Conservation (phyloP, 768 basidiomycete genomes). For the Lactarius sp. region DNA sequence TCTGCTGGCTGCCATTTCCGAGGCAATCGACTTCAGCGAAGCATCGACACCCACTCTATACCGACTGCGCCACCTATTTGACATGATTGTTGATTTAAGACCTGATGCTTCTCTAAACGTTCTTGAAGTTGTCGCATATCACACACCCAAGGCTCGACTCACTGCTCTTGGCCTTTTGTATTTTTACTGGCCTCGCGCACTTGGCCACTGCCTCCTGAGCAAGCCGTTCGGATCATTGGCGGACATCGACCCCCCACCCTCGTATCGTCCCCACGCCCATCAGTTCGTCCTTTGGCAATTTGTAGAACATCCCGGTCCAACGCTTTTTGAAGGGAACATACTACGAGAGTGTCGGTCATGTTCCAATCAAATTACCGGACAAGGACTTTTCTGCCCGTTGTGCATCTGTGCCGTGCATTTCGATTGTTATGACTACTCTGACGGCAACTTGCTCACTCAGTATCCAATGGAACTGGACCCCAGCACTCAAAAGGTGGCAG, state of each 20-base stretch:
- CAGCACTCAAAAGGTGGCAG: constrained; percentile 51
- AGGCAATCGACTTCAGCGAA: constrained; percentile 44
- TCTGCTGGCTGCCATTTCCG: constrained; percentile 57
- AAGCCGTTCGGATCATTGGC: constrained; percentile 43
- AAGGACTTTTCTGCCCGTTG: constrained; percentile 65
- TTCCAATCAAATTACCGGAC: constrained; percentile 49
- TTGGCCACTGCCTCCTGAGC: constrained; percentile 63
- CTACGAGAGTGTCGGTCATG: constrained; percentile 55
- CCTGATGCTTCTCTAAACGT: constrained; percentile 66
- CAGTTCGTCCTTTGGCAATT: constrained; percentile 71
- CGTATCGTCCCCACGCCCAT: constrained; percentile 45
- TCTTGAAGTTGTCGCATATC: constrained; percentile 66
- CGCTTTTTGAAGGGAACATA: constrained; percentile 33
- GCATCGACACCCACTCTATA: constrained; percentile 37
- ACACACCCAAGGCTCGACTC: constrained; percentile 49
- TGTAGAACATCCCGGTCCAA: constrained; percentile 29
- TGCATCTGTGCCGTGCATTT: constrained; percentile 71
- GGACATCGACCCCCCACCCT: constrained; percentile 30
- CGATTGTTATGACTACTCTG: constrained; percentile 70
- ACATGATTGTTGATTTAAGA: constrained; percentile 51
- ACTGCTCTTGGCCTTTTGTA: constrained; percentile 52
- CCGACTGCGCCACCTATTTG: constrained; percentile 51
- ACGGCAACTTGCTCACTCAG: constrained; percentile 54
- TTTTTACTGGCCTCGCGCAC: constrained; percentile 60
- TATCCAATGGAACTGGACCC: constrained; percentile 45